A percentile compares a stretch with the other conserved stretches of the same genome.
phyloP scores from a whole-genome alignment of 148 eudicot species.

The Vaccinium darrowii region DNA sequence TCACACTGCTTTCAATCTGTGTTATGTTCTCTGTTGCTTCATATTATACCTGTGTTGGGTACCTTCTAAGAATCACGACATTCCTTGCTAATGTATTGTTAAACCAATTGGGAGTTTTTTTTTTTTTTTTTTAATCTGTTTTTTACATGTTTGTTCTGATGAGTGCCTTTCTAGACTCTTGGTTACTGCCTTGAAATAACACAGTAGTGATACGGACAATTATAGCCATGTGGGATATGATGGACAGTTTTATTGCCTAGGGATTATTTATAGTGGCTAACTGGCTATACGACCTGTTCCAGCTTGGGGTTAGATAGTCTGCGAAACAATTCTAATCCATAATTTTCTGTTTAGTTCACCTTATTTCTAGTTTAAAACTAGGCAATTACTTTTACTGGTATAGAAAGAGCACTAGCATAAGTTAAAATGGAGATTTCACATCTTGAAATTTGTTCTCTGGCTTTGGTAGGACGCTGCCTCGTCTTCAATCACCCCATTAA shows the following conservation, averaged over 20 bases:
- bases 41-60: background rate
- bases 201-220: background rate
- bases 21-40: background rate
- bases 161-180: background rate
- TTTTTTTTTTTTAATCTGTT: background rate
- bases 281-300: background rate
- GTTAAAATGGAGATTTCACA: background rate
- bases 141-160: background rate
- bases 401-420: conserved; percentile 4
- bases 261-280: background rate
- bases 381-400: background rate
- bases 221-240: background rate
- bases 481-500: background rate
- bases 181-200: background rate
- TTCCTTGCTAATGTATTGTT: background rate
- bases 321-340: background rate
- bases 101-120: background rate
- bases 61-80: background rate
- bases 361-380: background rate
- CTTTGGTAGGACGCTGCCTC: background rate
- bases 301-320: background rate
- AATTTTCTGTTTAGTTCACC: background rate
- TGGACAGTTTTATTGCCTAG: background rate
- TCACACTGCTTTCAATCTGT: conserved; percentile 10
- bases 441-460: conserved; percentile 1